Base-by-base conservation (phyloP, 257 asterid species). In the Nicotiana undulata region DNA sequence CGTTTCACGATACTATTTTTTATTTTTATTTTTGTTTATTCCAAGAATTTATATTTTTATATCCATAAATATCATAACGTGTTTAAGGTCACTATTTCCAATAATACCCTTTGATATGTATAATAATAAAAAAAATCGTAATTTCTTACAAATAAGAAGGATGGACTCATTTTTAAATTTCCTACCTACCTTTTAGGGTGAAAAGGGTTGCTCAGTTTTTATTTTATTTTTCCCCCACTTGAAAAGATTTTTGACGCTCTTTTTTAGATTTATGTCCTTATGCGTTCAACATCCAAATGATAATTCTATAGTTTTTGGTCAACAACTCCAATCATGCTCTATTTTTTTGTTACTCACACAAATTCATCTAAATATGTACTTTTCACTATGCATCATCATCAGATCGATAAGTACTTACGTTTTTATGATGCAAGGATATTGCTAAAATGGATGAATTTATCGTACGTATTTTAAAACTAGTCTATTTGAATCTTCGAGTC, bases 291-390 rank as follows among this genome's bases (percentile, higher is more conserved):
- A 74, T 51, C 44, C 79, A 13, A 79, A 32, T 31, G 28, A 52
- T 58, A 28, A 46, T 72, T 84, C 56, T 51, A 6, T 40, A 46
- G 53, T 24, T 26, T 79, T 18, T 63, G 79, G 90, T 88, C 90
- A 87, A 82, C 85, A 12, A 77, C 56, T 77, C 60, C 20, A 61
- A 77, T 77, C 55, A 77, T 77, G 31, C 11, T 26, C 18, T 17
- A 29, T 10, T n/a, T 16, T 59, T 61, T 58, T 31, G 53, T 59
- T 13, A 76, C 31, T 55, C 11, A 22, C 22, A 29, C 72, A 24
- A 72, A 22, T 49, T 49, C 61, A 24, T 72, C 78, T 72, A 13
- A 72, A 24, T 24, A 15, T 46, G 61, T 72, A 72, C 78, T 72
- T 72, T 72, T 72, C 16, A 65, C 2, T 17, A 65, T 22, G 24